Evolutionary conservation across 495 filamentous ascomycete species (phyloP).

Genomic region (Cryomyces minteri): DNA sequence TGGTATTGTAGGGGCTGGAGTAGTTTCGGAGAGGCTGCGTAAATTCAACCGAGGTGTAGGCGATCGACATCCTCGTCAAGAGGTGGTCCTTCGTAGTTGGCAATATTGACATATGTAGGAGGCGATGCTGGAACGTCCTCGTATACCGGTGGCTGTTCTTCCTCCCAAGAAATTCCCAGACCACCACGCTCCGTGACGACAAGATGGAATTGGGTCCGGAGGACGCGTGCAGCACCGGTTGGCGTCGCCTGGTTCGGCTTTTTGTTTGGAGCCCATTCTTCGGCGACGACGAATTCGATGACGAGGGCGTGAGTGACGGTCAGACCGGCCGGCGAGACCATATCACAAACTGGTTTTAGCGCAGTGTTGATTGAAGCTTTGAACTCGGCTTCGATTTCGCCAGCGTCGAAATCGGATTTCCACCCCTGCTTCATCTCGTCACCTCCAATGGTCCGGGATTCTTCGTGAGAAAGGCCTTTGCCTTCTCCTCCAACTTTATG

Average conservation of each 20-base stretch:
- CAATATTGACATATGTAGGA: slow-evolving; percentile 40
- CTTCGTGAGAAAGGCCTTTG: slow-evolving; percentile 64
- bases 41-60: no score
- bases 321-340: slow-evolving; percentile 61
- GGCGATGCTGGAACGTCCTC: slow-evolving; percentile 83
- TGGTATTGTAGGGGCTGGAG: no score
- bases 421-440: slow-evolving; percentile 73
- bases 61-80: background rate
- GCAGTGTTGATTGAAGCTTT: slow-evolving; percentile 44
- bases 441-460: slow-evolving; percentile 53
- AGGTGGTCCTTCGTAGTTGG: background rate
- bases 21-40: no score
- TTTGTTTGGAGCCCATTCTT: slow-evolving; percentile 66
- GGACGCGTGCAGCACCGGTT: slow-evolving; percentile 75
- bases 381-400: slow-evolving; percentile 64
- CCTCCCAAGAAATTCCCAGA: slow-evolving; percentile 90
- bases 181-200: slow-evolving; percentile 68
- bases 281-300: slow-evolving; percentile 83
- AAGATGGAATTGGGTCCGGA: slow-evolving; percentile 81
- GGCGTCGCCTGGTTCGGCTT: slow-evolving; percentile 56
- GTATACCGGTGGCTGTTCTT: slow-evolving; percentile 88
- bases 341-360: slow-evolving; percentile 54
- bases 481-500: slow-evolving; percentile 49
- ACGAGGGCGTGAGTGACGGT: slow-evolving; percentile 68
- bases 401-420: slow-evolving; percentile 62